Base-by-base conservation (phyloP, 169 alveolate species). In the Pseudocohnilembus persalinus region DNA sequence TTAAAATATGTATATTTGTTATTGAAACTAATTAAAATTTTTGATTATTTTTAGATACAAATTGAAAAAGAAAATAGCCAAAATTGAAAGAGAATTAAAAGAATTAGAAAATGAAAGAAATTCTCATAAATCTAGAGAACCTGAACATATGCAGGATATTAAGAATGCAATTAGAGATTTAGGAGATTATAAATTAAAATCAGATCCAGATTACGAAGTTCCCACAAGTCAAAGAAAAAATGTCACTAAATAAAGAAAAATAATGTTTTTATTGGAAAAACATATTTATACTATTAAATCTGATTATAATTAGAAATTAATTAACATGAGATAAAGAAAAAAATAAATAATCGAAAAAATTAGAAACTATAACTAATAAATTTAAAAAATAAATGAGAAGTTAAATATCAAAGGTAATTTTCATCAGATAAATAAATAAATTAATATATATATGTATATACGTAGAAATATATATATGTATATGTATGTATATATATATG, bases 191-290 rank as follows among this genome's bases (percentile, higher is more conserved):
- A 93, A 96, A 81, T 89, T 97, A 73, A 97, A 96, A 88, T 91
- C 97, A 79, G 88, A 95, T 65, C 84, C 88, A 32, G 94, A 93
- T 82, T 95, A 96, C 81, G 94, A 92, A 75, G 97, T 95, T 27
- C 96, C 96, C 31, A 96, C 94, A 88, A 94, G 93, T 78, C 87
- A 93, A 16, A 93, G 98, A 90, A 95, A 96, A 88, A 97, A 96
- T 83, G 96, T 96, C 29, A 89, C 93, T 49, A 94, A 96, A 89
- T 96, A 97, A 88, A 90, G 97, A 82, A 89, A 95, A 81, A 95
- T 96, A 85, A 97, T 97, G 97, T 96, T 95, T 76, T 90, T 96
- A 78, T 92, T 95, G 63, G 96, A 95, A 91, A 97, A 96, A 85
- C 88, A 96, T 29, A 91, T 96, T 72, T 96, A 94, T 83, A 95